A percentile compares a stretch with the other conserved stretches of the same genome.
phyloP scores from a whole-genome alignment of 331 rosid genomes.

The Acacia concinna region DNA sequence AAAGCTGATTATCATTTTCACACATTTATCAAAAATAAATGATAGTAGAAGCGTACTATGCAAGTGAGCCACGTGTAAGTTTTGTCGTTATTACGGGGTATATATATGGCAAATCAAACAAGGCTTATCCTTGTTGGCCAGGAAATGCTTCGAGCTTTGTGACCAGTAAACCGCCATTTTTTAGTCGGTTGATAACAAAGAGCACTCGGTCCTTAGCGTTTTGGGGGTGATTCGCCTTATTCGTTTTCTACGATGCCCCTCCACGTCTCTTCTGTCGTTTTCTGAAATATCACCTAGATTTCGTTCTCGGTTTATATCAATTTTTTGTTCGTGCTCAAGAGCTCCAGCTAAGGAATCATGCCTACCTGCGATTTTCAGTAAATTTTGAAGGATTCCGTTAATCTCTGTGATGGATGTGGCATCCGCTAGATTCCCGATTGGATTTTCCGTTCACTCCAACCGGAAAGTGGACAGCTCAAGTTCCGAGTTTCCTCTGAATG shows the following conservation, averaged over 20 bases:
- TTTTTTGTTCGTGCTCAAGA: not conserved
- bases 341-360: not conserved
- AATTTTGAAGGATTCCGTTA: slow-evolving; percentile 17
- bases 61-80: too few relatives aligned
- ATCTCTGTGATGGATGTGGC: slow-evolving; percentile 56
- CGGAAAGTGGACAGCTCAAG: slow-evolving; percentile 36
- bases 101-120: too few relatives aligned
- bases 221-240: not conserved
- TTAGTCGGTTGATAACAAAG: not conserved
- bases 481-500: slow-evolving; percentile 45
- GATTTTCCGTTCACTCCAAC: slow-evolving; percentile 42
- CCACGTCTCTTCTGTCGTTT: not conserved
- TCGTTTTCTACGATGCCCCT: not conserved
- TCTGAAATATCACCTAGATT: not conserved
- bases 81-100: too few relatives aligned
- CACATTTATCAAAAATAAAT: too few relatives aligned
- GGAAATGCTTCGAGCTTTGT: not conserved
- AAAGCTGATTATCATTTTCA: too few relatives aligned
- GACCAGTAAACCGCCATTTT: not conserved
- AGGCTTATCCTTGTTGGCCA: too few relatives aligned
- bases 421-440: slow-evolving; percentile 49
- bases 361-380: slow-evolving; percentile 3
- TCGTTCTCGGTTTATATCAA: not conserved
- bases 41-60: too few relatives aligned
- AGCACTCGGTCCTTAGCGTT: not conserved